Evolutionary conservation across 148 eudicot species (phyloP).

Genomic region (Limonium bicolor): DNA sequence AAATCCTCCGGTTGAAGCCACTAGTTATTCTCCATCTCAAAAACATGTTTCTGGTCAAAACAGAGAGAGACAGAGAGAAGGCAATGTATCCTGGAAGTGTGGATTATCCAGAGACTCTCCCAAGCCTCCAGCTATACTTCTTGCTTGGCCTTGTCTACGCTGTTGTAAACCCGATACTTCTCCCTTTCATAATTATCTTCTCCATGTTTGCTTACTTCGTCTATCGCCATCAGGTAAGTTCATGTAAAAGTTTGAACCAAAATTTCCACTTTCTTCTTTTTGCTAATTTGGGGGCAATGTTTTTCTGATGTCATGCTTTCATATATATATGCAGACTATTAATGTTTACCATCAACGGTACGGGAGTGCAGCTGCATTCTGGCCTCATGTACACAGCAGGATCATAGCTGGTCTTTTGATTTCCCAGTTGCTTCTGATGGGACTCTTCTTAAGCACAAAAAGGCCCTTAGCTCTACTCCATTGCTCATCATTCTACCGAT

Average conservation of each 20-base stretch:
- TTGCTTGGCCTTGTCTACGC: constrained; percentile 90
- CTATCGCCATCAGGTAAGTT: constrained; percentile 85
- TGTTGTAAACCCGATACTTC: constrained; percentile 71
- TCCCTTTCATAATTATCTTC: constrained; percentile 84
- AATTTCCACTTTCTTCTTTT: no score
- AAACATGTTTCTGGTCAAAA: constrained; percentile 82
- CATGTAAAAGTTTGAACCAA: no score
- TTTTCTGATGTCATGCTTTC: no score
- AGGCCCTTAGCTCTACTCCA: constrained; percentile 88
- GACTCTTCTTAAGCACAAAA: constrained; percentile 80
- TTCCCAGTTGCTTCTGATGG: constrained; percentile 80
- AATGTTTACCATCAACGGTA: constrained; percentile 83
- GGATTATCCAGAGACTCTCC: constrained; percentile 64
- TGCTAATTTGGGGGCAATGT: no score
- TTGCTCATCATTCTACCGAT: constrained; percentile 63
- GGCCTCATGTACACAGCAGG: constrained; percentile 97
- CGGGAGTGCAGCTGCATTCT: constrained; percentile 87
- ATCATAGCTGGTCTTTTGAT: constrained; percentile 82
- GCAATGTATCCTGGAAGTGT: constrained; percentile 90
- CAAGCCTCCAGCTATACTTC: constrained; percentile 82
- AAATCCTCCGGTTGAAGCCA: constrained; percentile 78
- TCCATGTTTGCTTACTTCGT: constrained; percentile 78
- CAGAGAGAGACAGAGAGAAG: constrained; percentile 74
- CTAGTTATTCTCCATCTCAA: constrained; percentile 75
- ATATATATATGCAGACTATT: constrained; percentile 54